Evolutionary conservation across 2,329 filamentous ascomycete species (phyloP).

Genomic region (Fusarium anguioides): DNA sequence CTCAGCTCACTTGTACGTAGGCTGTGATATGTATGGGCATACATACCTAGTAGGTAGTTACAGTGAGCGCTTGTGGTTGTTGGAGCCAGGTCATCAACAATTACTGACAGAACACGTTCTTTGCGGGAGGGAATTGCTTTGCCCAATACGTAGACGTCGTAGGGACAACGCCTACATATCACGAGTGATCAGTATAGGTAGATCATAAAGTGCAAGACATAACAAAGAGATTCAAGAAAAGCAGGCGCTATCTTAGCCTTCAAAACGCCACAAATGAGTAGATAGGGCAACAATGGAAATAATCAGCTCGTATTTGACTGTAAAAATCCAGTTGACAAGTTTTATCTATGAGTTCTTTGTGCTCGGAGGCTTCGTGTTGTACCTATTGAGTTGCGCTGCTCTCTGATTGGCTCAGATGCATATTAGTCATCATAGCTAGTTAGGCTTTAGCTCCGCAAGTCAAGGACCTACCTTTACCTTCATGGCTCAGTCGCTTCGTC

Average conservation of each 20-base stretch:
- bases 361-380: background rate
- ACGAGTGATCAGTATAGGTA: too few species aligned
- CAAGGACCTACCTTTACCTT: constrained; percentile 32
- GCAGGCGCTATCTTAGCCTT: background rate
- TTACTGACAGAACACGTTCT: background rate
- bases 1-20: background rate
- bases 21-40: too few species aligned
- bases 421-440: constrained; percentile 39
- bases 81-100: background rate
- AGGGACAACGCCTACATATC: background rate
- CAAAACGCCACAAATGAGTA: background rate
- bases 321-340: background rate
- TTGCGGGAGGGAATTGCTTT: background rate
- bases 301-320: too few species aligned
- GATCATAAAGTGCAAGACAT: background rate
- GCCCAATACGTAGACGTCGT: background rate
- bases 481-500: constrained; percentile 29
- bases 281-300: background rate
- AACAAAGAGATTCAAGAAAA: background rate
- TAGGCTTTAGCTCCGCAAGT: constrained; percentile 30
- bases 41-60: too few species aligned
- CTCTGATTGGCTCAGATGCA: constrained; percentile 18
- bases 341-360: background rate
- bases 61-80: background rate
- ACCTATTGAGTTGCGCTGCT: constrained; percentile 4